Base-by-base conservation (phyloP, 23 red algal genomes). In the Gracilariopsis chorda region DNA sequence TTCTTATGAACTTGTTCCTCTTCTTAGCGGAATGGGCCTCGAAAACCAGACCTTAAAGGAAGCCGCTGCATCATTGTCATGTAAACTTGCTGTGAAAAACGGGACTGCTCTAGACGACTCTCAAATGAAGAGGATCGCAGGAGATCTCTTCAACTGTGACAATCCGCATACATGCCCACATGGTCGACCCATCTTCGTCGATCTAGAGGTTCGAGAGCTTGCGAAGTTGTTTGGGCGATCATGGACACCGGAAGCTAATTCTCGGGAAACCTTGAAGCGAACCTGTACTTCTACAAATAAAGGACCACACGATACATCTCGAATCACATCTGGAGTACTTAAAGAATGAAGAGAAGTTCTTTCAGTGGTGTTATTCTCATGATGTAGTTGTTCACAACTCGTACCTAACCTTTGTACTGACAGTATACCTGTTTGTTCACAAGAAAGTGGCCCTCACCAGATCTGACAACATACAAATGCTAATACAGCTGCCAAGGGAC, bases 101-200 rank as follows among this genome's bases (percentile, higher is more conserved):
- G 88, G 88, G 40, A 72, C 19, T 7, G n/a, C 77, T 36, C 47
- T 91, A 4, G 71, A 34, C 58, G 10, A 81, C 1, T 27, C 6
- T 2, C 30, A 73, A 23, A 81, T 91, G 88, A 82, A 30, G 23
- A 56, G 45, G 23, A 91, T 91, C 34, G 34, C 77, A 57, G n/a
- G 63, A n/a, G 57, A 75, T 36, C 46, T 91, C 27, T 59, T 82
- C 25, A 47, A 52, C 23, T 91, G 88, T 58, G 58, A 82, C 25
- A 91, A 91, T 56, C 75, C 75, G 19, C 75, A 91, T 41, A 91
- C 88, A 10, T 91, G 88, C 34, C 88, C 88, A 29, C 88, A 91
- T 73, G 88, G 88, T 19, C 32, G 88, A 59, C 88, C 88, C 17
- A 82, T 91, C 32, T 91, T 91, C 23, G 44, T 82, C 17, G 45